Evolutionary conservation across 176 grass and related monocot species (phyloP), one percentile per base, ranked within the genome.

Genomic region (Saccharum spontaneum): DNA sequence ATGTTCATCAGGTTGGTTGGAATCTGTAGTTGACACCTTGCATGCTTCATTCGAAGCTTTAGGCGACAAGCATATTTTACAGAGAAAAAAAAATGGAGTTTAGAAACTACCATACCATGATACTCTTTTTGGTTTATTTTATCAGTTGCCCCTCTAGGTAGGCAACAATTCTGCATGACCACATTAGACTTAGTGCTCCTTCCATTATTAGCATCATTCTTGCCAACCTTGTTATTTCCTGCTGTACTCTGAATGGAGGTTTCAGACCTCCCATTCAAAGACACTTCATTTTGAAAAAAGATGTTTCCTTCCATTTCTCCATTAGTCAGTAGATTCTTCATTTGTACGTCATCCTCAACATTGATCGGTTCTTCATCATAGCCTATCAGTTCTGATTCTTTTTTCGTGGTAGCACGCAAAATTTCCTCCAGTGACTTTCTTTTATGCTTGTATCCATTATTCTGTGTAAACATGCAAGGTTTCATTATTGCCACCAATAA

Each of bases 361-460:
- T 79, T 62, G 81, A 98, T 79, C 26, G 91, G 87, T 69, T 94
- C 91, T 90, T 98, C 96, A 71, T 95, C 83, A 92, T 93, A 98
- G 31, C 96, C 96, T 70, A 95, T 87, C 45, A 98, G 87, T 87
- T 90, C 57, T 59, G 96, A 82, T 90, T 90, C 71, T 10, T 80
- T 88, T 62, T 95, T 98, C 59, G 67, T 83, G 80, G 96, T 75
- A 82, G 67, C 63, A 54, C 0, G 68, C 75, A 98, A 40, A 83
- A 87, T 88, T n/a, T 98, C 91, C 86, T 98, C 88, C 73, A 98
- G 71, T 30, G 93, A 88, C 85, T 95, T 98, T 76, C 81, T 92
- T 90, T 87, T 95, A 90, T 90, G 91, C 22, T 88, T 98, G 87
- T 98, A 94, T 65, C 93, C 96, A 70, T 72, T 81, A 62, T 76